These are phyloP conservation scores for Parathielavia appendiculata DNA, from an alignment of 495 filamentous ascomycete genomes.

Conservation along the genomic window DNA sequence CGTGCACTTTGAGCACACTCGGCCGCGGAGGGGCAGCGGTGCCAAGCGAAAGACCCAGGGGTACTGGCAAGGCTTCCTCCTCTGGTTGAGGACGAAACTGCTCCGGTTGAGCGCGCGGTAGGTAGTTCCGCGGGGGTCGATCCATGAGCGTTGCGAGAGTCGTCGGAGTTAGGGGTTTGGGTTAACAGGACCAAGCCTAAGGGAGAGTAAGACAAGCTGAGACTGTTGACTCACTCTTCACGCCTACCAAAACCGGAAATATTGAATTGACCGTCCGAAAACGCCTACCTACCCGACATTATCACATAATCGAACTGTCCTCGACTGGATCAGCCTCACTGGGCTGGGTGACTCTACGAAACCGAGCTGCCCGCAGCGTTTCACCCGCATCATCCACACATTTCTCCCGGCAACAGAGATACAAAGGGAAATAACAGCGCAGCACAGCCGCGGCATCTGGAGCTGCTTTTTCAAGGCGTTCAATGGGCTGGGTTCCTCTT, in stretches of 20 bases:
- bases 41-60: constrained; percentile 51
- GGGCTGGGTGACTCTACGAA: not conserved
- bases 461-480: constrained; percentile 5
- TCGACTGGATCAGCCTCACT: not conserved
- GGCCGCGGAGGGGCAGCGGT: constrained; percentile 32
- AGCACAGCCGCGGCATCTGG: not conserved
- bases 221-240: too few species aligned
- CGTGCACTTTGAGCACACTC: constrained; percentile 33
- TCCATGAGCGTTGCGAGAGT: not conserved
- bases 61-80: constrained; percentile 50
- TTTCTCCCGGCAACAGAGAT: not conserved
- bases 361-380: not conserved
- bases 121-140: not conserved
- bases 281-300: not conserved
- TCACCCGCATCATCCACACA: not conserved
- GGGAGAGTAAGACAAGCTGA: not conserved
- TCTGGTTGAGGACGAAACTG: constrained; percentile 52
- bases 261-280: not conserved
- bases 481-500: not conserved
- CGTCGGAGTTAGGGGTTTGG: not conserved
- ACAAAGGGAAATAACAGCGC: not conserved
- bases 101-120: constrained; percentile 35
- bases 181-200: constrained; percentile 7
- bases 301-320: not conserved
- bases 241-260: too few species aligned